Percentiles rank a stretch among this genome's conserved stretches.
Conservation (phyloP, 306 rosid genomes). For the Sphenostylis stenocarpa region DNA sequence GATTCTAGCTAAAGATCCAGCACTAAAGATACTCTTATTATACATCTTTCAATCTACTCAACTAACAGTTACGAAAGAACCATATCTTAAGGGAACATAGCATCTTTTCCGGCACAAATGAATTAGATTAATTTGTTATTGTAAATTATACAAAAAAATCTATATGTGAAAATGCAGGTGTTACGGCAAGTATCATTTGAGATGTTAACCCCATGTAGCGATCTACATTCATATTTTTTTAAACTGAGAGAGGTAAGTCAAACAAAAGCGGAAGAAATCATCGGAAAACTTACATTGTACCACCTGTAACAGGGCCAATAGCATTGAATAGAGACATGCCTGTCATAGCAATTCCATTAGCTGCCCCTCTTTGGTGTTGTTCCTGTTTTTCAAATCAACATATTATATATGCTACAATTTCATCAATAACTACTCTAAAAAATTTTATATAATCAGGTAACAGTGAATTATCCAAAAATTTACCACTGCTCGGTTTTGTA, state of each 20-base stretch:
- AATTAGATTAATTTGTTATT: not conserved
- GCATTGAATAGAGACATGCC: conserved; percentile 81
- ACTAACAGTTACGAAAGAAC: not conserved
- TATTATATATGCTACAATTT: not conserved
- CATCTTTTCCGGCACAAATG: not conserved
- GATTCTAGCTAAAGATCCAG: no score
- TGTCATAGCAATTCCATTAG: conserved; percentile 89
- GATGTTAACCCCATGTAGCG: not conserved
- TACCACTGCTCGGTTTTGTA: conserved; percentile 89
- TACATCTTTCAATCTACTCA: not conserved
- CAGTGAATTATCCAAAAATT: conserved; percentile 1
- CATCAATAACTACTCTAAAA: not conserved
- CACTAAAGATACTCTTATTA: no score
- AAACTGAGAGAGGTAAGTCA: not conserved
- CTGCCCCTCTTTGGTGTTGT: conserved; percentile 84
- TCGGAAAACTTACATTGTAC: conserved; percentile 64
- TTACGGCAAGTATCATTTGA: not conserved
- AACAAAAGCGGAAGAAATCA: not conserved
- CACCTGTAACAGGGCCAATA: conserved; percentile 83
- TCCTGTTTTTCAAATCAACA: conserved; percentile 47
- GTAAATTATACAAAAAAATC: not conserved
- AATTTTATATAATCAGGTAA: not conserved
- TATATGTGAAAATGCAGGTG: not conserved
- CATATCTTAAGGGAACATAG: not conserved
- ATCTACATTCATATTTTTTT: not conserved